Conservation (phyloP, 768 basidiomycete species). For the Boletales sp. region DNA sequence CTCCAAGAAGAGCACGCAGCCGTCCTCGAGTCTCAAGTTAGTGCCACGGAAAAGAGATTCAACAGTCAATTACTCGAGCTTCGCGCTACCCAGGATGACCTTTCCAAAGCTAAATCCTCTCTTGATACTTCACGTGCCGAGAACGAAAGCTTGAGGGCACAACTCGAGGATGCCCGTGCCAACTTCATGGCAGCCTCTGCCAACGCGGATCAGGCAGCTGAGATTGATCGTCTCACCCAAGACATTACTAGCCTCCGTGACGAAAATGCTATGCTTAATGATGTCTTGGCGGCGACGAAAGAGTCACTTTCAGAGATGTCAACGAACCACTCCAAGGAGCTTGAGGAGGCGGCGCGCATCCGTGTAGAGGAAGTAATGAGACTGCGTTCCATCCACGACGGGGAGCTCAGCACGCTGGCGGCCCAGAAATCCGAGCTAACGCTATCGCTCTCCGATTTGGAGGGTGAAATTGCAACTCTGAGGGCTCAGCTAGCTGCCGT, state of each 20-base stretch:
- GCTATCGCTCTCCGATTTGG: slow-evolving; percentile 64
- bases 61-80: slow-evolving; percentile 63
- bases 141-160: slow-evolving; percentile 51
- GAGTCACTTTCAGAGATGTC: slow-evolving; percentile 69
- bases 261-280: slow-evolving; percentile 61
- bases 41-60: slow-evolving; percentile 60
- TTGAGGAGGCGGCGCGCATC: slow-evolving; percentile 69
- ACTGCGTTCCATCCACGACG: slow-evolving; percentile 55
- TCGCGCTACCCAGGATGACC: slow-evolving; percentile 82
- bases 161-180: slow-evolving; percentile 61
- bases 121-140: slow-evolving; percentile 52
- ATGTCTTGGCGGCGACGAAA: slow-evolving; percentile 65
- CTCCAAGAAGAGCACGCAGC: slow-evolving; percentile 63
- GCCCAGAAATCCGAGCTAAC: slow-evolving; percentile 62
- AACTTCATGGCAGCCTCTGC: slow-evolving; percentile 39
- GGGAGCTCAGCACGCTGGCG: slow-evolving; percentile 53
- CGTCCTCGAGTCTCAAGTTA: slow-evolving; percentile 53
- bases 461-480: slow-evolving; percentile 69
- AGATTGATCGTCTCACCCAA: slow-evolving; percentile 52
- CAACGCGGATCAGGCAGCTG: slow-evolving; percentile 48
- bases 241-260: slow-evolving; percentile 65
- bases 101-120: slow-evolving; percentile 66
- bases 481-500: slow-evolving; percentile 51
- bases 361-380: slow-evolving; percentile 70
- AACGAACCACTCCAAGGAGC: slow-evolving; percentile 62